Conservation (phyloP, 805 yeast species). For the Wickerhamomyces canadensis region DNA sequence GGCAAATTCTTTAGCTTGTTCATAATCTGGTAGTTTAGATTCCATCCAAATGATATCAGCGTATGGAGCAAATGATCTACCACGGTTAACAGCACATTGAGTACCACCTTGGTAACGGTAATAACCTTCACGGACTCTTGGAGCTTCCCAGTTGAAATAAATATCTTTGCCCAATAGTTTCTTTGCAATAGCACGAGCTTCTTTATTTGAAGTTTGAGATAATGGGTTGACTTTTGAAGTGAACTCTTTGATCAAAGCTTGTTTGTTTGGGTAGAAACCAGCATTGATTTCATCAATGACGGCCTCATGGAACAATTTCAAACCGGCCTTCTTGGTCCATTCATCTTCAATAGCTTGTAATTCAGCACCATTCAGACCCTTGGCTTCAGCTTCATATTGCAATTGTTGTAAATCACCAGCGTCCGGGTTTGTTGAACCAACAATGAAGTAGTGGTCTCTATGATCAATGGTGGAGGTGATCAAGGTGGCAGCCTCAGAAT, state of each 20-base stretch:
- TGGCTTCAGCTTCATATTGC: conserved; percentile 74
- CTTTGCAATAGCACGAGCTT: conserved; percentile 72
- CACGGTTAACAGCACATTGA: conserved; percentile 95
- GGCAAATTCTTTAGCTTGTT: conserved; percentile 92
- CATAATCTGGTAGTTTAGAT: conserved; percentile 88
- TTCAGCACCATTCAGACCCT: conserved; percentile 66
- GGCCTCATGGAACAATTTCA: conserved; percentile 87
- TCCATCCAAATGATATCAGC: conserved; percentile 99
- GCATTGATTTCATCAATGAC: conserved; percentile 74
- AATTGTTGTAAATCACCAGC: conserved; percentile 68
- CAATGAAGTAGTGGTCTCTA: conserved; percentile 89
- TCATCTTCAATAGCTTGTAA: conserved; percentile 71
- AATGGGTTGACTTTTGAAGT: conserved; percentile 66
- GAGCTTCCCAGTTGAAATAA: conserved; percentile 90
- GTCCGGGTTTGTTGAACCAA: conserved; percentile 86
- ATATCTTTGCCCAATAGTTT: conserved; percentile 75
- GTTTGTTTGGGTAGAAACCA: conserved; percentile 55
- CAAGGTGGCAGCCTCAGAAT: conserved; percentile 95
- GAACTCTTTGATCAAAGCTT: conserved; percentile 59
- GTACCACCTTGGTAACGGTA: conserved; percentile 96
- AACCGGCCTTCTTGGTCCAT: conserved; percentile 79
- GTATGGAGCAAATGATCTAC: conserved; percentile 90
- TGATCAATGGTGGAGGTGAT: conserved; percentile 89
- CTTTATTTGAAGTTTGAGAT: conserved; percentile 67
- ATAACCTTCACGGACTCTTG: conserved; percentile 95